Evolutionary conservation across 805 yeast genomes (phyloP).

Genomic region (Cyberlindnera euphorbiiphila): DNA sequence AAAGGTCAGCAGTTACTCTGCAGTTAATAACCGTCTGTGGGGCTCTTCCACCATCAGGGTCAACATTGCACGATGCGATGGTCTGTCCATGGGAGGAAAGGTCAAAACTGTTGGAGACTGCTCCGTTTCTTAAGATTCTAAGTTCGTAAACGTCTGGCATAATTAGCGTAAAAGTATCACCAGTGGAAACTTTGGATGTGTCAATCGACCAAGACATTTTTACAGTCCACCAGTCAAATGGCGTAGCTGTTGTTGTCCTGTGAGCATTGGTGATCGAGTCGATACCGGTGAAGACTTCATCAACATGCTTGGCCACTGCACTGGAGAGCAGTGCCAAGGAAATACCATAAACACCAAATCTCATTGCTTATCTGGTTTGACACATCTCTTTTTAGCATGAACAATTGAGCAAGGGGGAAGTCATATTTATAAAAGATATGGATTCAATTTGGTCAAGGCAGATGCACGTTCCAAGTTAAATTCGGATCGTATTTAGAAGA

Average conservation of each 20-base stretch:
- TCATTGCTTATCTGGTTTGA: too few species aligned
- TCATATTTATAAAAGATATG: too few species aligned
- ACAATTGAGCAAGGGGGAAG: too few species aligned
- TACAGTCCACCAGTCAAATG: constrained; percentile 13
- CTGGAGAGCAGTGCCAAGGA: too few species aligned
- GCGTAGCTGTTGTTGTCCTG: not conserved
- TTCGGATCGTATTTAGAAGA: too few species aligned
- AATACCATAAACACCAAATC: too few species aligned
- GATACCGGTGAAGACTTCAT: constrained; percentile 10
- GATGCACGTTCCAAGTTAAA: too few species aligned
- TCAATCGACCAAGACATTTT: constrained; percentile 10
- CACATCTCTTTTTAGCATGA: too few species aligned
- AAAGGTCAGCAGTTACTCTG: constrained; percentile 9
- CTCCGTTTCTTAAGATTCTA: constrained; percentile 8
- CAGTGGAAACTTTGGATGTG: constrained; percentile 9
- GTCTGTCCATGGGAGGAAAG: constrained; percentile 7
- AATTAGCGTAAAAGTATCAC: constrained; percentile 15
- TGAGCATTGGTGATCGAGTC: constrained; percentile 8
- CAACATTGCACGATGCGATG: constrained; percentile 14
- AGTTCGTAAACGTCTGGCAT: constrained; percentile 19
- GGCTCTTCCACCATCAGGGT: constrained; percentile 14
- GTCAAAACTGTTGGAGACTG: constrained; percentile 8
- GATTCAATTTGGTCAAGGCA: too few species aligned
- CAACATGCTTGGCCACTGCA: constrained; percentile 12
- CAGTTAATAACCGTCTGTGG: constrained; percentile 9